Percentiles rank a stretch among this genome's conserved stretches.
These are phyloP conservation scores for Paratinospora sagittata DNA, from an alignment of 164 flowering plant genomes.

Conservation along the genomic window DNA sequence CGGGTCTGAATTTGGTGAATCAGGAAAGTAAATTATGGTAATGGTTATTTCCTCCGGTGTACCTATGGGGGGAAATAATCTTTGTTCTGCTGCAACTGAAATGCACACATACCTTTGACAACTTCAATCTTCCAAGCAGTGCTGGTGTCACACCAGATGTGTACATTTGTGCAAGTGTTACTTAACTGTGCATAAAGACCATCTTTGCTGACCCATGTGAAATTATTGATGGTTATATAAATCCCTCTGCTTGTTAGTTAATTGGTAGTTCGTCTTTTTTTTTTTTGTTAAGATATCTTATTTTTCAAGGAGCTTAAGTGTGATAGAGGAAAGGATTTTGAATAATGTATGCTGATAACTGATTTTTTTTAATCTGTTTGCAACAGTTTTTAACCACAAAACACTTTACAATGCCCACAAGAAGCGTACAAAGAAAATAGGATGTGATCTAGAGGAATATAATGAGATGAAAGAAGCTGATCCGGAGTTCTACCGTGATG, in stretches of 20 bases:
- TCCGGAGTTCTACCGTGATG: slow-evolving; percentile 96
- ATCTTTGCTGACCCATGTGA: not conserved
- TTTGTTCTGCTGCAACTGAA: too few relatives aligned
- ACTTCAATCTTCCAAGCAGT: too few relatives aligned
- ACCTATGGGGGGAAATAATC: too few relatives aligned
- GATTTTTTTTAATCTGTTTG: slow-evolving; percentile 2
- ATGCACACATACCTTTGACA: too few relatives aligned
- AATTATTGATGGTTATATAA: not conserved
- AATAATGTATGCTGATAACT: not conserved
- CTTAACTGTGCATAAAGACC: not conserved
- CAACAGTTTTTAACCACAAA: slow-evolving; percentile 89
- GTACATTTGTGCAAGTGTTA: not conserved
- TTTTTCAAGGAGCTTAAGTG: not conserved
- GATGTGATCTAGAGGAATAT: slow-evolving; percentile 75
- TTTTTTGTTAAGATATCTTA: not conserved
- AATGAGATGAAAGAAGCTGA: slow-evolving; percentile 83
- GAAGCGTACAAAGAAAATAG: slow-evolving; percentile 78
- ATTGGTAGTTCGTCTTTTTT: not conserved
- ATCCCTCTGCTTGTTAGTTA: not conserved
- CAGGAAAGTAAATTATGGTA: too few relatives aligned
- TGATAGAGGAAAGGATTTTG: not conserved
- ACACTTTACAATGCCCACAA: slow-evolving; percentile 87
- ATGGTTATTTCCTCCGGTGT: too few relatives aligned
- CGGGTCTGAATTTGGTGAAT: too few relatives aligned
- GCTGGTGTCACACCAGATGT: not conserved